phyloP scores from a whole-genome alignment of 1,284 basidiomycete species.

The Pseudozyma hubeiensis region DNA sequence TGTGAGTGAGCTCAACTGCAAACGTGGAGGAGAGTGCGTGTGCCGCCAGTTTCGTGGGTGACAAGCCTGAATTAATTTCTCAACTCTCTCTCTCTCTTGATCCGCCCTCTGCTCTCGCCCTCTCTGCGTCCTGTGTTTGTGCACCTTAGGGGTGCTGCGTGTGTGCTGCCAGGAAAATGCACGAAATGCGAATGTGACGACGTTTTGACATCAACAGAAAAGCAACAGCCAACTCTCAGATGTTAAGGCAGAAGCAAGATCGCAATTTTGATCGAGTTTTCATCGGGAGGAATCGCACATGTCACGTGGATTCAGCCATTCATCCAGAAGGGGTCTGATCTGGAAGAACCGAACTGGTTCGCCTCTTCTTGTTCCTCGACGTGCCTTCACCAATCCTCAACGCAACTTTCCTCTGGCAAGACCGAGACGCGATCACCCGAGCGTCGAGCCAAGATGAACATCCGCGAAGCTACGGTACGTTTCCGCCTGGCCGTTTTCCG shows the following conservation, averaged over 20 bases:
- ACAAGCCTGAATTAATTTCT: background rate
- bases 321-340: too few species aligned
- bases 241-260: too few species aligned
- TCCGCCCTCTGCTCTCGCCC: too few species aligned
- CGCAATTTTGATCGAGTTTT: background rate
- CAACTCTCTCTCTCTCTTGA: too few species aligned
- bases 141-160: too few species aligned
- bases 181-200: too few species aligned
- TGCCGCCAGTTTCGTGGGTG: slow-evolving; percentile 7
- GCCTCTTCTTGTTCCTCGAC: background rate
- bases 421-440: too few species aligned
- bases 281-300: slow-evolving; percentile 1
- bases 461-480: slow-evolving; percentile 28
- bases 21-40: slow-evolving; percentile 6
- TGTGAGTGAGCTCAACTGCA: background rate
- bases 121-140: too few species aligned
- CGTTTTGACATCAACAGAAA: too few species aligned
- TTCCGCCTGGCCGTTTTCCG: background rate
- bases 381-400: background rate
- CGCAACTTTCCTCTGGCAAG: background rate
- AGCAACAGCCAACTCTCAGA: too few species aligned
- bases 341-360: background rate
- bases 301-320: too few species aligned
- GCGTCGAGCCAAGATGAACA: slow-evolving; percentile 23
- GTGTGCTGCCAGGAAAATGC: too few species aligned